These are phyloP conservation scores for Eucalyptus curtisii DNA, from an alignment of 345 rosid genomes.

Conservation along the genomic window DNA sequence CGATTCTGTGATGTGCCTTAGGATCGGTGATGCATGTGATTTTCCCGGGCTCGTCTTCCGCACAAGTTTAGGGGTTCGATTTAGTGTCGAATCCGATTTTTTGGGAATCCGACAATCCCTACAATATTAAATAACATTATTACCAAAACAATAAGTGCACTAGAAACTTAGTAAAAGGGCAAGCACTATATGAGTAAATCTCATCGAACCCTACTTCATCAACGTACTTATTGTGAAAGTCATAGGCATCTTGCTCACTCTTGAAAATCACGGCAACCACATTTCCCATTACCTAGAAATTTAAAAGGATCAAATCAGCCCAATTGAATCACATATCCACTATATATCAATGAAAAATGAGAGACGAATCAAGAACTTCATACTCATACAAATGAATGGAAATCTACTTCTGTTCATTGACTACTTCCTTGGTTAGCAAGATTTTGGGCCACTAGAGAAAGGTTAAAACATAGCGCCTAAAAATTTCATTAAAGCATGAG, in stretches of 20 bases:
- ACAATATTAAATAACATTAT: no score
- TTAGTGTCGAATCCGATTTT: no score
- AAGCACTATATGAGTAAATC: neutral
- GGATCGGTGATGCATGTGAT: no score
- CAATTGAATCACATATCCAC: no score
- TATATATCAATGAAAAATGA: neutral
- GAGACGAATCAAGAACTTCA: neutral
- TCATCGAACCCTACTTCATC: neutral
- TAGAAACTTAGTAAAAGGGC: neutral
- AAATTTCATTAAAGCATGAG: no score
- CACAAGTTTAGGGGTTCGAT: no score
- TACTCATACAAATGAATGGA: neutral
- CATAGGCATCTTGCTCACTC: fast-evolving
- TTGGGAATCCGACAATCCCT: no score
- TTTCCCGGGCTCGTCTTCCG: no score
- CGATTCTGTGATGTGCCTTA: no score
- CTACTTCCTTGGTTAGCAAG: no score
- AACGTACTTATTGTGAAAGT: neutral
- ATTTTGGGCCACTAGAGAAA: no score
- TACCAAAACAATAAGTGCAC: neutral
- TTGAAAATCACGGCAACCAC: neutral
- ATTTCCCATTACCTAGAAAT: neutral
- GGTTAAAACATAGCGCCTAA: no score
- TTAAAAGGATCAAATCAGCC: neutral
- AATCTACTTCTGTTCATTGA: neutral